A percentile compares a stretch with the other conserved stretches of the same genome.
phyloP scores from a whole-genome alignment of 140 eudicot genomes.

The Oenanthe javanica region DNA sequence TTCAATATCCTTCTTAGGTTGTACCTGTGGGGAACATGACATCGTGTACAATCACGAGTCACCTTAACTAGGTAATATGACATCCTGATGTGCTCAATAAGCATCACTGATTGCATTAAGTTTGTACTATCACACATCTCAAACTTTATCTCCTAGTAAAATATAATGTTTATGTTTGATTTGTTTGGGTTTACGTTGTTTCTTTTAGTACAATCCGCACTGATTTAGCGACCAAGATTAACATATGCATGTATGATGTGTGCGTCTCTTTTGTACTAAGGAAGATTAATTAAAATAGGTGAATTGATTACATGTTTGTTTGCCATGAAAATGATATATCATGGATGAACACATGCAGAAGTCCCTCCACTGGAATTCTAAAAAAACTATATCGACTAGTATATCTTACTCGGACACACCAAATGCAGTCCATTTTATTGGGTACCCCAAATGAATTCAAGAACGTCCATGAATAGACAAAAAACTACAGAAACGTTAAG shows the following conservation, averaged over 20 bases:
- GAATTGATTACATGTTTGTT: neutral
- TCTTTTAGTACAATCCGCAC: no score
- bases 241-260: neutral
- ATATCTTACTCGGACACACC: neutral
- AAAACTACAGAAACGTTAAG: no score
- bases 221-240: neutral
- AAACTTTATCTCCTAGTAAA: neutral
- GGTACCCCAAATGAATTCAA: no score
- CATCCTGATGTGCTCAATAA: neutral
- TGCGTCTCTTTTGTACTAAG: constrained; percentile 15
- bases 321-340: neutral
- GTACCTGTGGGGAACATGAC: neutral
- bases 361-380: neutral
- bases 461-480: neutral
- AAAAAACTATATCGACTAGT: no score
- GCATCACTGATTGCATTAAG: neutral
- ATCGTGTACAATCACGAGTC: neutral
- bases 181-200: neutral
- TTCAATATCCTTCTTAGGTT: neutral
- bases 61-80: neutral
- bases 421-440: no score
- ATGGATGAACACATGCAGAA: neutral
- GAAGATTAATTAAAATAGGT: neutral
- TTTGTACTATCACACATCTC: neutral
- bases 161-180: neutral